Evolutionary conservation across 441 rosid species (phyloP), one percentile per base, ranked within the genome.

Genomic region (Francoa sonchifolia): DNA sequence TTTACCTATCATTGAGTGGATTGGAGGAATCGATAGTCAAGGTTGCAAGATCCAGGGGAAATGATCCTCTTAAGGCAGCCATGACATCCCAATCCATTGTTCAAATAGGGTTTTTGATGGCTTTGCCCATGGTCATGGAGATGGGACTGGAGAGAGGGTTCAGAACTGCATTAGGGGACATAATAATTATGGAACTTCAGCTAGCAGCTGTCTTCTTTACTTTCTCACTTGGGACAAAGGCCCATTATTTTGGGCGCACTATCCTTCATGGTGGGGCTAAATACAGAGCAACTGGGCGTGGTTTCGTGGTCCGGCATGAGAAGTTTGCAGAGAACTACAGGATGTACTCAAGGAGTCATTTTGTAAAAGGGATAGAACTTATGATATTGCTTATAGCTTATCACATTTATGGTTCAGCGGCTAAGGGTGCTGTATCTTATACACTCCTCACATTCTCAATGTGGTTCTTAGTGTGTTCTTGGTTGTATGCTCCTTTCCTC

Each of bases 111-210:
- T 54, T 85, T 60, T 58, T 89, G 44, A 85, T 70, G 63, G 58
- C 87, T 46, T 58, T 85, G 42, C 97, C 97, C 29, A 85, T 89
- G 97, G 62, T 89, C 57, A 89, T 89, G 97, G 97, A 84, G 71
- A 77, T 89, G 44, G 97, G 95, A 48, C 74, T 89, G 8, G 92
- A 89, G 59, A 79, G 86, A 72, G 96, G 97, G 35, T 89, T 85
- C 59, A 70, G 86, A 68, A 82, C 82, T 44, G 97, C 97, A 11
- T 27, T 84, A 31, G 66, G 84, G 27, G 97, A 89, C 43, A 21
- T 89, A 44, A 61, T 85, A 33, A 75, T 82, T 65, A 89, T 89
- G 97, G 88, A 89, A 66, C 83, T 89, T 46, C 97, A 89, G 74
- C 76, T 85, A 44, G 83, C 84, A 19, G 56, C 95, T 12, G 85